Percentiles rank a stretch among this genome's conserved stretches.
phyloP scores from a whole-genome alignment of 768 basidiomycete genomes.

The Mycena galopus region DNA sequence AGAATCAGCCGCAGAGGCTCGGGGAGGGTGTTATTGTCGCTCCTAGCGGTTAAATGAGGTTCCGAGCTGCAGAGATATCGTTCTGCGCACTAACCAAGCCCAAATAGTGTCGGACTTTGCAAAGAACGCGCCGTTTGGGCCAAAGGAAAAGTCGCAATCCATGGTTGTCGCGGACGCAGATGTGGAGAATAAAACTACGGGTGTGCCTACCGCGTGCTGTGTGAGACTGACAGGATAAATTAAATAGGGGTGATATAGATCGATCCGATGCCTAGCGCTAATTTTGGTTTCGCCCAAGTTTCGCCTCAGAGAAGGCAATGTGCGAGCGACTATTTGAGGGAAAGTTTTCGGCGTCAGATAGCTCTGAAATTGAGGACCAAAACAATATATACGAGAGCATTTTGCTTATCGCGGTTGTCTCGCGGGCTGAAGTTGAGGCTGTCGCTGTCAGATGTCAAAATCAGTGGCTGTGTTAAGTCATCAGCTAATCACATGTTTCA shows the following conservation, averaged over 20 bases:
- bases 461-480: no score
- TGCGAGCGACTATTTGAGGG: no score
- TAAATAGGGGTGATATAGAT: slow-evolving; percentile 15
- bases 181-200: not conserved
- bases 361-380: no score
- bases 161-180: slow-evolving; percentile 21
- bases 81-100: slow-evolving; percentile 28
- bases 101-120: slow-evolving; percentile 18
- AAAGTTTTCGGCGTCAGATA: no score
- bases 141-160: slow-evolving; percentile 37
- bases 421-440: no score
- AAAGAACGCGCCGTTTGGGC: slow-evolving; percentile 33
- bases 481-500: no score
- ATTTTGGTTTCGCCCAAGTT: no score
- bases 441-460: no score
- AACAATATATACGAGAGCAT: no score
- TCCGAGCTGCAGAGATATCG: not conserved
- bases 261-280: not conserved
- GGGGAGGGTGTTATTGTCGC: slow-evolving; percentile 31
- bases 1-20: slow-evolving; percentile 31
- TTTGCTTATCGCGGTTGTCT: no score
- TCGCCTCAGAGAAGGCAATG: no score
- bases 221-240: slow-evolving; percentile 21
- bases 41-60: slow-evolving; percentile 10
- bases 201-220: not conserved